These are phyloP conservation scores for Crotalaria pallida DNA, from an alignment of 306 rosid genomes.

Conservation along the genomic window DNA sequence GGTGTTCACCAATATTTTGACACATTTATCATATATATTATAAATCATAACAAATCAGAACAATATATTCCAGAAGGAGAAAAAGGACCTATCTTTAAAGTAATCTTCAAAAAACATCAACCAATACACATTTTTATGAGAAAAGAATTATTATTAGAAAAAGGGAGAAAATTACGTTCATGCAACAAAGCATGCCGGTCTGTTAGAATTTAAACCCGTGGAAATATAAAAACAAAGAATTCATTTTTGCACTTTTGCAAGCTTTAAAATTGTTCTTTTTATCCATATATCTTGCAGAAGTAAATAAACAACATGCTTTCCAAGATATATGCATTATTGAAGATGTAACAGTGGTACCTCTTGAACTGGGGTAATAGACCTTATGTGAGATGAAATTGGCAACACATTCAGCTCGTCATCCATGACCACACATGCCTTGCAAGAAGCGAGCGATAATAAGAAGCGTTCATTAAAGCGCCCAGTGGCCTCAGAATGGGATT, in stretches of 20 bases:
- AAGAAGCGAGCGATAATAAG: conserved; percentile 80
- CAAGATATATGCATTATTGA: background rate
- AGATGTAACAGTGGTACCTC: too few species aligned
- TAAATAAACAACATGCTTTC: background rate
- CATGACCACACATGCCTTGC: conserved; percentile 84
- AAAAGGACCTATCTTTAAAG: background rate
- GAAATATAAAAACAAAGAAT: background rate
- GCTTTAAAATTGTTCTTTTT: background rate
- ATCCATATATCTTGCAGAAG: background rate
- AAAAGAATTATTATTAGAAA: too few species aligned
- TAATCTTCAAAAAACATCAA: conserved; percentile 1
- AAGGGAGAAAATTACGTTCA: too few species aligned
- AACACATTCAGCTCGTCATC: too few species aligned
- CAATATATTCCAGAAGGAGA: background rate
- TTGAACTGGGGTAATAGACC: too few species aligned
- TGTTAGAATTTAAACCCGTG: background rate
- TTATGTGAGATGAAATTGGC: too few species aligned
- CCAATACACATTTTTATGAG: background rate
- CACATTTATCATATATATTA: conserved; percentile 7
- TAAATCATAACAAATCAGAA: conserved; percentile 10
- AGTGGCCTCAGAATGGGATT: too few species aligned
- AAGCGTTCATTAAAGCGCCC: conserved; percentile 97
- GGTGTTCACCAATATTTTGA: background rate
- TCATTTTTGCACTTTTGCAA: background rate
- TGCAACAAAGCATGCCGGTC: too few species aligned